Conservation (phyloP, 1,139 yeast species). For the Sugiyamaella grinbergsii region DNA sequence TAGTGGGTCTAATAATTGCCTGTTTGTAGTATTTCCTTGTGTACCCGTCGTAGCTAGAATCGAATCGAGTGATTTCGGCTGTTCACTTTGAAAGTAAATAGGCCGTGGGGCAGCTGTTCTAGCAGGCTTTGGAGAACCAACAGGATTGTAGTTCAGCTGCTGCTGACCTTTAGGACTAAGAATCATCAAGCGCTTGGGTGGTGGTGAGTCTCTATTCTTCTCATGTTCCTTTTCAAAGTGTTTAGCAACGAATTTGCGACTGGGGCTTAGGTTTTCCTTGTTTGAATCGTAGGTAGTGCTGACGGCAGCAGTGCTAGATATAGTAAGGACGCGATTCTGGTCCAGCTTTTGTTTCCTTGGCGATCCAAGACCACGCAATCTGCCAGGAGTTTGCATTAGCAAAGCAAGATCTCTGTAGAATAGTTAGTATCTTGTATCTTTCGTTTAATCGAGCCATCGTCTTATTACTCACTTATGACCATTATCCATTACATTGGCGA, state of each 20-base stretch:
- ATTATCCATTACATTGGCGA: slow-evolving; percentile 33
- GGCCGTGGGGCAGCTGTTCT: neutral
- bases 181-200: slow-evolving; percentile 3
- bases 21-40: neutral
- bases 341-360: slow-evolving; percentile 7
- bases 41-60: neutral
- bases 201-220: neutral
- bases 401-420: neutral
- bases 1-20: neutral
- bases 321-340: too few species aligned
- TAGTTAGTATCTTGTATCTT: slow-evolving; percentile 3
- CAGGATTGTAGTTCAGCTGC: neutral
- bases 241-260: neutral
- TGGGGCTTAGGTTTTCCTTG: slow-evolving; percentile 10
- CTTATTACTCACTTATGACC: slow-evolving; percentile 5
- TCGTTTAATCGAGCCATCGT: neutral
- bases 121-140: neutral
- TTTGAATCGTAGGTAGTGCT: neutral
- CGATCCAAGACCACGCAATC: neutral
- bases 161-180: slow-evolving; percentile 11
- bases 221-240: neutral
- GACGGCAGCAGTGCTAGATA: too few species aligned
- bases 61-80: neutral
- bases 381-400: slow-evolving; percentile 12
- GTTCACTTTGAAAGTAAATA: neutral